A percentile compares a stretch with the other conserved stretches of the same genome.
These are phyloP conservation scores for Brassica rapa DNA, from an alignment of 345 rosid species.

Conservation along the genomic window DNA sequence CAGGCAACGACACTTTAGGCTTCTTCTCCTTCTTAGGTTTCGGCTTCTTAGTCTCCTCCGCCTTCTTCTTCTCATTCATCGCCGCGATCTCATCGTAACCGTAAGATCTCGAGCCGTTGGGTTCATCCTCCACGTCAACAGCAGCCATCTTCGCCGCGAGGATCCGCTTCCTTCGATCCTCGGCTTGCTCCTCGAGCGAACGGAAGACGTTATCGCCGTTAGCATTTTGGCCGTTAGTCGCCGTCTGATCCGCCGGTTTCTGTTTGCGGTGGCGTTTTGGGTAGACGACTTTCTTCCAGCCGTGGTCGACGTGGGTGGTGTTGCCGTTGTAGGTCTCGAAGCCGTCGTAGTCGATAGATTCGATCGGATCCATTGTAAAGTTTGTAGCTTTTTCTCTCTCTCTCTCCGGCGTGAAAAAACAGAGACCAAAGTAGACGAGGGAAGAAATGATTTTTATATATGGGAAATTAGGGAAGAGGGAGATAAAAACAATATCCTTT, in stretches of 20 bases:
- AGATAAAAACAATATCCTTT: slow-evolving; percentile 13
- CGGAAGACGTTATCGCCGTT: slow-evolving; percentile 50
- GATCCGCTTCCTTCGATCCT: slow-evolving; percentile 49
- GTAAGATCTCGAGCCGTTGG: slow-evolving; percentile 30
- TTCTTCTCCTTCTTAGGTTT: slow-evolving; percentile 64
- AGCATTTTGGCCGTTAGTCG: slow-evolving; percentile 24
- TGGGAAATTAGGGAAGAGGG: slow-evolving; percentile 5
- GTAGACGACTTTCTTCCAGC: slow-evolving; percentile 73
- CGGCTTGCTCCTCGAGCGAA: slow-evolving; percentile 53
- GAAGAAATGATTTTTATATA: background rate
- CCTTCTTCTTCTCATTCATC: slow-evolving; percentile 36
- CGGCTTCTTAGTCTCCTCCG: slow-evolving; percentile 36
- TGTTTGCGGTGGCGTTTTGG: slow-evolving; percentile 56
- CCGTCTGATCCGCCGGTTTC: slow-evolving; percentile 39
- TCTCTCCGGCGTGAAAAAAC: slow-evolving; percentile 12
- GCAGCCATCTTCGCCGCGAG: slow-evolving; percentile 44
- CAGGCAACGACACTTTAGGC: slow-evolving; percentile 56
- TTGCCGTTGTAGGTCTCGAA: slow-evolving; percentile 39
- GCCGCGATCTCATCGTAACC: slow-evolving; percentile 39
- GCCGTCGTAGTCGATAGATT: slow-evolving; percentile 43
- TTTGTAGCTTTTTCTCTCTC: background rate
- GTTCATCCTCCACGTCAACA: slow-evolving; percentile 17
- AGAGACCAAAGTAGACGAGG: slow-evolving; percentile 5
- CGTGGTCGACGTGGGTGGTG: slow-evolving; percentile 49
- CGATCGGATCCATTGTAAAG: slow-evolving; percentile 34